Conservation (phyloP, 75 land plant genomes). For the Pinus taeda region DNA sequence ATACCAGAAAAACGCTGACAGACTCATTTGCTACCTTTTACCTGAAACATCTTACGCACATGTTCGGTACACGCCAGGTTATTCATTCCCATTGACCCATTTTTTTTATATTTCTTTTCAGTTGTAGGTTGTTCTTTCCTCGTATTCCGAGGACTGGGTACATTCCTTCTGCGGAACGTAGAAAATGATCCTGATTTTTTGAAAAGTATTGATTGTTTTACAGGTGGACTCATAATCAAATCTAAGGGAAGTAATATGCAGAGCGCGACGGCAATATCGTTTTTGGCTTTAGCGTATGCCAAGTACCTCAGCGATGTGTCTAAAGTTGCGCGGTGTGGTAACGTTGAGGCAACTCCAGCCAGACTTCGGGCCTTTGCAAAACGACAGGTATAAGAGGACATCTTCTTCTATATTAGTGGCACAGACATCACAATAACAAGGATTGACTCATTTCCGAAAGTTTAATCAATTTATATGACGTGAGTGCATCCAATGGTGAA, state of each 20-base stretch:
- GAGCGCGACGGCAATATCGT: slow-evolving; percentile 66
- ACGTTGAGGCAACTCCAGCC: too few species aligned
- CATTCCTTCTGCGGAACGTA: too few species aligned
- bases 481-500: neutral
- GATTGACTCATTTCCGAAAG: slow-evolving; percentile 30
- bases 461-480: slow-evolving; percentile 20
- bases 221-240: slow-evolving; percentile 82
- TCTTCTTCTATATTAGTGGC: too few species aligned
- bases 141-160: too few species aligned
- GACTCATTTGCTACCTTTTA: slow-evolving; percentile 57
- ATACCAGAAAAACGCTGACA: slow-evolving; percentile 56
- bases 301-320: too few species aligned
- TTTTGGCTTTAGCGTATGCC: slow-evolving; percentile 43
- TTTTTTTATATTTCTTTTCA: too few species aligned
- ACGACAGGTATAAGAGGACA: too few species aligned
- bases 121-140: slow-evolving; percentile 7
- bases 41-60: slow-evolving; percentile 40
- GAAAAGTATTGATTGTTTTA: too few species aligned
- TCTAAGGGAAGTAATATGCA: slow-evolving; percentile 65
- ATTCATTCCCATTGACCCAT: neutral
- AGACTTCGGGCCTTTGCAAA: too few species aligned
- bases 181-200: too few species aligned
- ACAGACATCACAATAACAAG: too few species aligned
- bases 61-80: slow-evolving; percentile 59
- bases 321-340: too few species aligned